These are phyloP conservation scores for Patellaria atrata DNA, from an alignment of 495 filamentous ascomycete species.

Conservation along the genomic window DNA sequence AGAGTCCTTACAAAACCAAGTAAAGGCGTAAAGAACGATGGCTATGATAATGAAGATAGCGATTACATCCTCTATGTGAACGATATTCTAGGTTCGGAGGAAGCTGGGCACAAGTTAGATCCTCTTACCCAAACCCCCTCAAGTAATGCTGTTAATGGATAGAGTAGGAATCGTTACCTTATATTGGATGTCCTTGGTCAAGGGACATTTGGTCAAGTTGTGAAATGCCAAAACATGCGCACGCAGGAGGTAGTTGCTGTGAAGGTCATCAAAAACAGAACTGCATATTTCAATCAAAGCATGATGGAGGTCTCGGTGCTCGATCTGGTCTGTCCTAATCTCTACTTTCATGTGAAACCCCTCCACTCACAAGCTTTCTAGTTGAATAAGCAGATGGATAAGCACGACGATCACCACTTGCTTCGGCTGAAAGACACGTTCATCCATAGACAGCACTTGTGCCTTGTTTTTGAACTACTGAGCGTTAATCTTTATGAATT, in stretches of 20 bases:
- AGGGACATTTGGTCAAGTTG: slow-evolving; percentile 98
- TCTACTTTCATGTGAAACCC: background rate
- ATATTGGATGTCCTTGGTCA: slow-evolving; percentile 97
- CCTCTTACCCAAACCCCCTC: too few relatives aligned
- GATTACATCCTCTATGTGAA: slow-evolving; percentile 99
- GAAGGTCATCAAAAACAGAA: slow-evolving; percentile 98
- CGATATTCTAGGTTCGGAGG: slow-evolving; percentile 94
- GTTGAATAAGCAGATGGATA: slow-evolving; percentile 97
- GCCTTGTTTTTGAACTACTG: slow-evolving; percentile 90
- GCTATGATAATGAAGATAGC: slow-evolving; percentile 97
- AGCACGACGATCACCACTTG: slow-evolving; percentile 97
- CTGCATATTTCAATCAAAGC: slow-evolving; percentile 99
- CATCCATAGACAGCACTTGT: slow-evolving; percentile 95
- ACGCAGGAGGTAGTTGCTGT: slow-evolving; percentile 98
- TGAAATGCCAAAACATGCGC: slow-evolving; percentile 97
- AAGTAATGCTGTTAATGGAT: background rate
- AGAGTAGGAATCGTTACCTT: slow-evolving; percentile 76
- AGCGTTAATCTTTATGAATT: slow-evolving; percentile 98
- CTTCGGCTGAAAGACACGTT: slow-evolving; percentile 95
- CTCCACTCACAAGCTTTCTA: slow-evolving; percentile 30
- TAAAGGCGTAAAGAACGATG: slow-evolving; percentile 97
- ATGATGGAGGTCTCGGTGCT: slow-evolving; percentile 99
- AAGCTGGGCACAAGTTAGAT: slow-evolving; percentile 86
- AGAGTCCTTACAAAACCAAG: slow-evolving; percentile 98
- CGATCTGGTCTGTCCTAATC: slow-evolving; percentile 55